These are phyloP conservation scores for Scheffersomyces lignicola DNA, from an alignment of 1,139 yeast species.

Conservation along the genomic window DNA sequence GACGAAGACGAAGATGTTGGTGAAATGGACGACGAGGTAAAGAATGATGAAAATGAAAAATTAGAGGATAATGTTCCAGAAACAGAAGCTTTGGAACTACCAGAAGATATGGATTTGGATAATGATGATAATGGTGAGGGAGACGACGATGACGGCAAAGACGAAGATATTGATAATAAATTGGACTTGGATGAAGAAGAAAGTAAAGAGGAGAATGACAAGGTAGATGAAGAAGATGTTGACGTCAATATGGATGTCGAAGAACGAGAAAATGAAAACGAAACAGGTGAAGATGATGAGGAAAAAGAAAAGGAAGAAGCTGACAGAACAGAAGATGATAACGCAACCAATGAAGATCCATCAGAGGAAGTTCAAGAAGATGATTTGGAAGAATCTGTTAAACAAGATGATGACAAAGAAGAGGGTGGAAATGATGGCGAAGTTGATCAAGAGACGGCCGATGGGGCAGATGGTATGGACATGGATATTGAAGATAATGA, in stretches of 20 bases:
- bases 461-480: conserved; percentile 50
- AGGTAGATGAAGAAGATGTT: conserved; percentile 17
- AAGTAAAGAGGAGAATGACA: conserved; percentile 20
- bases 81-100: conserved; percentile 76
- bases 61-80: conserved; percentile 75
- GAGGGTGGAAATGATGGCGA: conserved; percentile 26
- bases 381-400: conserved; percentile 21
- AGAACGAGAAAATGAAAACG: conserved; percentile 21
- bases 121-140: conserved; percentile 62
- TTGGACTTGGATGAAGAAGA: conserved; percentile 23
- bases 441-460: conserved; percentile 32
- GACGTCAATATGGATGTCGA: conserved; percentile 16
- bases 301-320: conserved; percentile 22
- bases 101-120: conserved; percentile 84
- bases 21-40: conserved; percentile 77
- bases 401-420: conserved; percentile 22
- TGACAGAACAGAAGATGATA: conserved; percentile 24
- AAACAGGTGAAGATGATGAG: conserved; percentile 19
- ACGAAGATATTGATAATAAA: conserved; percentile 29
- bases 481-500: conserved; percentile 54
- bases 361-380: conserved; percentile 25
- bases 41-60: conserved; percentile 69
- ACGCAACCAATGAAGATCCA: conserved; percentile 21
- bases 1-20: conserved; percentile 68
- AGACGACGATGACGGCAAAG: conserved; percentile 38